Evolutionary conservation across 495 filamentous ascomycete genomes (phyloP), one percentile per base, ranked within the genome.

Genomic region (Neurospora sp.): DNA sequence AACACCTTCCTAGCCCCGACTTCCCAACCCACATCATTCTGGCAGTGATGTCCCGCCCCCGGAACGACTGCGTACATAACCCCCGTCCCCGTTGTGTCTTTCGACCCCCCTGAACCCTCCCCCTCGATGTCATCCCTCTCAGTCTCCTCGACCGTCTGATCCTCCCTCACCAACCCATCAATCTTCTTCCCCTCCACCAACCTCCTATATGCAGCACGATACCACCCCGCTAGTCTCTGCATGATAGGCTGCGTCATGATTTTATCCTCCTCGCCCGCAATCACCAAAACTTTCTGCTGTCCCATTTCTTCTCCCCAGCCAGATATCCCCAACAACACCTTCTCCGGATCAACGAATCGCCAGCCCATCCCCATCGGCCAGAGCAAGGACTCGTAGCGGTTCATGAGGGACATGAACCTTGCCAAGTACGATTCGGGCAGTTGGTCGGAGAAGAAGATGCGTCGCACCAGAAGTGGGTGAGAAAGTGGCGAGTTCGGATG

Each of bases 171-270:
- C 76, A 96, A 60, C 91, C 91, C 77, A 79, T 98, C 78, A 90
- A 97, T 81, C 81, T 97, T 77, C 82, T 97, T 78, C 92, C 94
- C 86, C 91, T 92, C 37, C 90, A 93, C 60, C 91, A 98, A 85
- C 10, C 39, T 42, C 31, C 6, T 23, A 31, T 69, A 77, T 0
- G 74, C 76, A 9, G 39, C 23, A 1, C 78, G 75, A 46, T 81
- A 80, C 95, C 89, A 85, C 80, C 82, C 79, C 75, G 86, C 78
- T 74, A 83, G 44, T 80, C 84, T 73, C 69, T 77, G 70, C 76
- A 74, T 77, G 41, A 79, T 71, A 41, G 77, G 37, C 18, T 71
- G 37, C 35, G 73, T 78, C 76, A 79, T 79, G 46, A 81, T 70
- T 70, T 72, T 77, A 72, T 80, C 85, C 7, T 76, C 38, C 11